Evolutionary conservation across 805 yeast genomes (phyloP).

Genomic region (Wickerhamomyces xylosicus): DNA sequence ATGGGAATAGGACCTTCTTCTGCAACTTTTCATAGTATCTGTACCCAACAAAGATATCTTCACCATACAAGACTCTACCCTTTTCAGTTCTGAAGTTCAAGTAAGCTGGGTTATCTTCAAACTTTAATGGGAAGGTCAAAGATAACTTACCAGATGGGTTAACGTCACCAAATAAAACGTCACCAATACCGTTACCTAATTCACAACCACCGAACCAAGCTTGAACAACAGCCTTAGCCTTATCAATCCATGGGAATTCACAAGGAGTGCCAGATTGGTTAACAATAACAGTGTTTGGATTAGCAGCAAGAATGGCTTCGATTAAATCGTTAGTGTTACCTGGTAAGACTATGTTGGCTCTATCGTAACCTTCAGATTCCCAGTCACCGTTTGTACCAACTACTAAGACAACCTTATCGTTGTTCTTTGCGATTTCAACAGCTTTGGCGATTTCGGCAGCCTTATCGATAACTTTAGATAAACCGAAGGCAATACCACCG

Average conservation of each 20-base stretch:
- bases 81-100: conserved; percentile 39
- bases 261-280: conserved; percentile 58
- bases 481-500: conserved; percentile 27
- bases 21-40: conserved; percentile 45
- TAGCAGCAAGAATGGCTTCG: conserved; percentile 34
- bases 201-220: conserved; percentile 56
- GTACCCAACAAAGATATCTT: conserved; percentile 57
- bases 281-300: conserved; percentile 42
- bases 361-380: conserved; percentile 54
- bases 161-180: conserved; percentile 47
- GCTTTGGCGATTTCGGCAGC: conserved; percentile 30
- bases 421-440: conserved; percentile 35
- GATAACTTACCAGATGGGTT: conserved; percentile 54
- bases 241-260: conserved; percentile 40
- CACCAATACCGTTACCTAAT: conserved; percentile 50
- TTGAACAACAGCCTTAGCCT: conserved; percentile 36
- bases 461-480: conserved; percentile 18
- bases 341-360: conserved; percentile 42
- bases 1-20: conserved; percentile 42
- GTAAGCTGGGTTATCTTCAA: conserved; percentile 47
- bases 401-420: conserved; percentile 41
- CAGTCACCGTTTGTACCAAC: conserved; percentile 46
- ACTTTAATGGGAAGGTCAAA: conserved; percentile 40
- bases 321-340: conserved; percentile 37
- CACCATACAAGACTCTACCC: conserved; percentile 51